Conservation (phyloP, 2,329 filamentous ascomycete species). For the Nigrospora osmanthi region DNA sequence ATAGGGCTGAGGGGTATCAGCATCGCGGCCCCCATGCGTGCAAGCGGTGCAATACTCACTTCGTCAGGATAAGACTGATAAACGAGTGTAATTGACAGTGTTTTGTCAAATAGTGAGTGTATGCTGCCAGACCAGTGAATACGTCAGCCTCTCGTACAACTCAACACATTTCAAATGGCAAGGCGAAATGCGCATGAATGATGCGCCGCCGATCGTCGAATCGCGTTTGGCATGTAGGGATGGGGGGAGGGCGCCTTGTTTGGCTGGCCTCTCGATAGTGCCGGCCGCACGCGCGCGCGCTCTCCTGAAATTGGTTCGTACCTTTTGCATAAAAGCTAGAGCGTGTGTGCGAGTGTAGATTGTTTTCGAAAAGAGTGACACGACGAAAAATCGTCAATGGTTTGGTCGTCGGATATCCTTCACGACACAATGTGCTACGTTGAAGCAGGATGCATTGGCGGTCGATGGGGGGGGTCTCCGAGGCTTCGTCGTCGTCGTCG, state of each 20-base stretch:
- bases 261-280: too few relatives aligned
- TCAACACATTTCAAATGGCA: too few relatives aligned
- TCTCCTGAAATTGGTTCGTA: neutral
- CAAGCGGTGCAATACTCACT: neutral
- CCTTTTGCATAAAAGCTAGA: conserved; percentile 5
- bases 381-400: conserved; percentile 24
- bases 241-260: too few relatives aligned
- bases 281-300: too few relatives aligned
- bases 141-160: conserved; percentile 6
- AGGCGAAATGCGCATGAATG: too few relatives aligned
- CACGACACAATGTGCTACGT: conserved; percentile 1
- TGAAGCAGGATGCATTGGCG: conserved; percentile 7
- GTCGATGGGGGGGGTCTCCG: conserved; percentile 6
- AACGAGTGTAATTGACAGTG: conserved; percentile 40
- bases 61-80: conserved; percentile 28
- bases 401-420: conserved; percentile 5
- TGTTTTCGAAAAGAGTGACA: conserved; percentile 23
- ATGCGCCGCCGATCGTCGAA: too few relatives aligned
- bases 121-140: neutral
- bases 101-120: conserved; percentile 32
- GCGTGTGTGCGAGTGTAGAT: conserved; percentile 7
- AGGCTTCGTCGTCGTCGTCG: conserved; percentile 13
- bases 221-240: too few relatives aligned
- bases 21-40: too few relatives aligned
- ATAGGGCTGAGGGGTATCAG: too few relatives aligned